Evolutionary conservation across 495 filamentous ascomycete species (phyloP).

Genomic region (Xylaria curta): DNA sequence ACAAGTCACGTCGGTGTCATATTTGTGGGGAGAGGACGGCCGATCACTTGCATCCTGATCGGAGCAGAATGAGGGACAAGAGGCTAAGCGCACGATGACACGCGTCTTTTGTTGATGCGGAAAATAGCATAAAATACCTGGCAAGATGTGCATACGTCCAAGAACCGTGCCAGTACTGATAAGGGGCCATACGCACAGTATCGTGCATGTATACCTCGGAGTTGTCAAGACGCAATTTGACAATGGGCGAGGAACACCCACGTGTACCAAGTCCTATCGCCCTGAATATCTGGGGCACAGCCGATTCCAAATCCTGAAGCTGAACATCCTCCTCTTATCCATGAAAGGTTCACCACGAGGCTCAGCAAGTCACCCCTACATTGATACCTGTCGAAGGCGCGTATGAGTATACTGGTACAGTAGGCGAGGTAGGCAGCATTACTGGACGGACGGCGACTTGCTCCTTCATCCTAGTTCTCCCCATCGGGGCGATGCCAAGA

Average conservation of each 20-base stretch:
- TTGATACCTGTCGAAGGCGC: neutral
- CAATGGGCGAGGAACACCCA: neutral
- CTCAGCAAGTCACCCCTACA: constrained; percentile 1
- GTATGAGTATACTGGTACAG: constrained; percentile 1
- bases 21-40: constrained; percentile 6
- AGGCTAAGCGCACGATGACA: constrained; percentile 22
- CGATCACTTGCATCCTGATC: constrained; percentile 17
- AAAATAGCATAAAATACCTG: constrained; percentile 14
- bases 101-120: constrained; percentile 20
- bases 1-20: neutral
- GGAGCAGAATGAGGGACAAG: constrained; percentile 6
- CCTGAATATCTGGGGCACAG: constrained; percentile 14
- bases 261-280: constrained; percentile 1
- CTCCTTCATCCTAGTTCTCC: constrained; percentile 6
- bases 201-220: constrained; percentile 10
- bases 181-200: constrained; percentile 16
- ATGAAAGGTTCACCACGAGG: constrained; percentile 5
- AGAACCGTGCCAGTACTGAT: neutral
- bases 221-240: neutral
- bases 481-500: constrained; percentile 22
- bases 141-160: neutral
- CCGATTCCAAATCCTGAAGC: constrained; percentile 23
- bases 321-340: constrained; percentile 9
- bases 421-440: neutral
- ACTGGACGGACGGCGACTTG: constrained; percentile 3